A percentile compares a stretch with the other conserved stretches of the same genome.
phyloP scores from a whole-genome alignment of 108 stramenopile genomes.

The Bacterosira constricta region DNA sequence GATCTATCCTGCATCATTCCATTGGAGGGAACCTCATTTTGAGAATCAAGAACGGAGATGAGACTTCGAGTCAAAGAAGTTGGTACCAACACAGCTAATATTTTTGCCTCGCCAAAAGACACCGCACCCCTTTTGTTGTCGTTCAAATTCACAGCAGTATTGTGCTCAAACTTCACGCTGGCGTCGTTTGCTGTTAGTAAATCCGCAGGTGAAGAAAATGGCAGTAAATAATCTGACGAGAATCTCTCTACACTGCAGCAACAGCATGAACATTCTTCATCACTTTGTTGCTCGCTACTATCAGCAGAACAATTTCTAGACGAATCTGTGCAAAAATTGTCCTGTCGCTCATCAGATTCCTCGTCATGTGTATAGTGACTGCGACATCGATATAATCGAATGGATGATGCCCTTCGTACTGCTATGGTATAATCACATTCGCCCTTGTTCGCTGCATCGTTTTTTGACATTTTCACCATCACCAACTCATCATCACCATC shows the following conservation, averaged over 20 bases:
- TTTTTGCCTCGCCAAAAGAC: neutral
- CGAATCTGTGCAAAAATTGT: neutral
- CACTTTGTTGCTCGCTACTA: neutral
- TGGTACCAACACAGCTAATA: slow-evolving; percentile 19
- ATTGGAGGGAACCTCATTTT: neutral
- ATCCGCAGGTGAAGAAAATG: neutral
- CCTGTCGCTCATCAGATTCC: neutral
- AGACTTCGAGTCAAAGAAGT: slow-evolving; percentile 10
- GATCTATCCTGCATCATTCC: too few relatives aligned
- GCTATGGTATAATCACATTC: slow-evolving; percentile 3
- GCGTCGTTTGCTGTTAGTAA: neutral
- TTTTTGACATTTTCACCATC: neutral
- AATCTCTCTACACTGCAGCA: slow-evolving; percentile 1
- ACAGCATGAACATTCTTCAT: neutral
- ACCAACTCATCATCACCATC: too few relatives aligned
- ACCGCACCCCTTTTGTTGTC: neutral
- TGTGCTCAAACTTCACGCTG: neutral
- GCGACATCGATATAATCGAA: slow-evolving; percentile 24
- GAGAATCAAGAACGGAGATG: neutral
- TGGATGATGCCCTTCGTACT: slow-evolving; percentile 17
- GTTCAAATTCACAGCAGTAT: neutral
- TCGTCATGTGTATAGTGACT: neutral
- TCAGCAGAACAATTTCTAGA: neutral
- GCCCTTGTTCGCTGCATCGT: neutral
- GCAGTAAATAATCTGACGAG: neutral